Evolutionary conservation across 345 rosid genomes (phyloP), one percentile per base, ranked within the genome.

Genomic region (Populus euphratica): DNA sequence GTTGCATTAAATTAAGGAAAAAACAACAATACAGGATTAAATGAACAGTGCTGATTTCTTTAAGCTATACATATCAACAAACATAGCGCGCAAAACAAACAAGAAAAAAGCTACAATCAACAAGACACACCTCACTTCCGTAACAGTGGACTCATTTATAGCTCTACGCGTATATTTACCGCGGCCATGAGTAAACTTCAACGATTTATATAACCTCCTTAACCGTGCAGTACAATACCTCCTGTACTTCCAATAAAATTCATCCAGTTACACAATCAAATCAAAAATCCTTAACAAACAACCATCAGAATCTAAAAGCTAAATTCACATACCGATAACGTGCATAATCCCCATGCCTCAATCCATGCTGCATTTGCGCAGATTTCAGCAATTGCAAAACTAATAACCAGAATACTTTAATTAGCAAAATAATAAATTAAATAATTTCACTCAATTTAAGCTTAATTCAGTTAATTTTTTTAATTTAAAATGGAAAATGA

Each of bases 161-260:
- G 90, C 83, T 80, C 86, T 87, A 54, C 86, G 86, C 50, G 92
- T 84, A 80, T 92, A 96, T 84, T 91, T 92, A 36, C 97, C 93
- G 27, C 97, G 97, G 16, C 99, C 99, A 86, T 92, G 99, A 41
- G 96, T 96, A 76, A 96, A 91, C 83, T 96, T 96, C 87, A 96
- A 79, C 6, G 99, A 96, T 83, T 92, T 96, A 80, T 91, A 92
- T 56, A 94, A 69, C 88, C 98, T 91, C 92, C 98, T 89, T 87
- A 96, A 86, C 68, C 98, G 89, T 66, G 98, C 98, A 14, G 97
- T 88, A 84, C 99, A 96, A 72, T 96, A 96, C 84, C 98, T 94
- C 92, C 99, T 96, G 85, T 77, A 79, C 56, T 71, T 61, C 16
- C 61, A 83, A 69, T 59, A 74, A 69, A 21, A 77, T 77, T 68